Conservation (phyloP, 2,329 filamentous ascomycete species). For the Penicillium psychrosexuale region DNA sequence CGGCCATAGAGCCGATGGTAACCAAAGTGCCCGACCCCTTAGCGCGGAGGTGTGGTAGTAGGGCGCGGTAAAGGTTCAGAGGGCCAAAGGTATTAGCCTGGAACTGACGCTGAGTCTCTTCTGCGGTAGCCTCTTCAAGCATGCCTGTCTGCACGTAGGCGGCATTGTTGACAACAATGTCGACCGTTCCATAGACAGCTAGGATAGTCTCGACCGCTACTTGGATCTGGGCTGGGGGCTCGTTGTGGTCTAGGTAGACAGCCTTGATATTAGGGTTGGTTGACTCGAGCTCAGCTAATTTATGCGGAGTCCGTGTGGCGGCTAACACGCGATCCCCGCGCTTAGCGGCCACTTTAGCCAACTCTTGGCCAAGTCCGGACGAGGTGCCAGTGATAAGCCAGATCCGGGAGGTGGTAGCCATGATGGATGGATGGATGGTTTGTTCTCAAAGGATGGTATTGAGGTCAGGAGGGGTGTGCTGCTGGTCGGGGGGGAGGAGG, state of each 20-base stretch:
- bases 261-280: too few species aligned
- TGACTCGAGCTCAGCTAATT: too few species aligned
- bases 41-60: constrained; percentile 38
- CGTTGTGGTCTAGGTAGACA: not conserved
- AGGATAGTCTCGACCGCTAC: not conserved
- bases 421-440: too few species aligned
- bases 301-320: too few species aligned
- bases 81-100: constrained; percentile 41
- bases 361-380: too few species aligned
- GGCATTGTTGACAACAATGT: constrained; percentile 34
- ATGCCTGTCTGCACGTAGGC: constrained; percentile 28
- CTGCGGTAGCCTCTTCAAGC: constrained; percentile 27
- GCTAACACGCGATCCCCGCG: too few species aligned
- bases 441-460: too few species aligned
- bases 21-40: constrained; percentile 34
- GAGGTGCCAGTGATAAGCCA: too few species aligned
- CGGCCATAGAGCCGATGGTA: constrained; percentile 36
- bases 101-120: constrained; percentile 30
- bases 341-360: too few species aligned
- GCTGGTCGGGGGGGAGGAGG: too few species aligned
- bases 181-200: not conserved
- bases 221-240: not conserved
- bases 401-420: too few species aligned
- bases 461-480: too few species aligned
- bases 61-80: constrained; percentile 36